Evolutionary conservation across 805 yeast genomes (phyloP).

Genomic region (Brettanomyces sp.): DNA sequence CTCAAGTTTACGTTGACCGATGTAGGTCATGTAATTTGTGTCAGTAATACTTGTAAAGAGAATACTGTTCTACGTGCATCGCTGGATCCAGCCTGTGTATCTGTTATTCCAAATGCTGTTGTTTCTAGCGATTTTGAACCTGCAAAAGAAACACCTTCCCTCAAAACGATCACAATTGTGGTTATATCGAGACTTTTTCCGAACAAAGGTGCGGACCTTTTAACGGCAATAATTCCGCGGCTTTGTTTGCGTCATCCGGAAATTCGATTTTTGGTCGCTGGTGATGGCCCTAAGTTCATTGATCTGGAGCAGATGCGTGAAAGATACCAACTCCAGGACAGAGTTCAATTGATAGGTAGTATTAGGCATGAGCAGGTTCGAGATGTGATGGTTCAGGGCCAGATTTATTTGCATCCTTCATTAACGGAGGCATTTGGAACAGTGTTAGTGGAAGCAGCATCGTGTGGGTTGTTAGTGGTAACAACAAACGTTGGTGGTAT

Average conservation of each 20-base stretch:
- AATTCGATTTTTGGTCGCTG: slow-evolving; percentile 81
- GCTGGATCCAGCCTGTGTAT: slow-evolving; percentile 64
- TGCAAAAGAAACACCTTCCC: slow-evolving; percentile 18
- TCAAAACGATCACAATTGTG: slow-evolving; percentile 62
- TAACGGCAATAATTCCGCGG: slow-evolving; percentile 76
- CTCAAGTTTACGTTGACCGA: slow-evolving; percentile 77
- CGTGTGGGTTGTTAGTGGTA: slow-evolving; percentile 88
- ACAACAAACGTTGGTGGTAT: slow-evolving; percentile 97
- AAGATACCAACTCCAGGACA: slow-evolving; percentile 70
- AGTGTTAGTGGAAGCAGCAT: slow-evolving; percentile 92
- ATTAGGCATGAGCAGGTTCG: slow-evolving; percentile 89
- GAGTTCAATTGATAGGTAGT: slow-evolving; percentile 79
- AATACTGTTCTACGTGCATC: slow-evolving; percentile 86
- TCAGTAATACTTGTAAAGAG: slow-evolving; percentile 92
- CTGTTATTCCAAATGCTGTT: slow-evolving; percentile 96
- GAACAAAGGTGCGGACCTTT: slow-evolving; percentile 91
- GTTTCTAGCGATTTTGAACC: slow-evolving; percentile 75
- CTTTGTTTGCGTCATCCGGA: slow-evolving; percentile 56
- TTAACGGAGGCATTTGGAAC: slow-evolving; percentile 98
- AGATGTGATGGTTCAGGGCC: slow-evolving; percentile 87
- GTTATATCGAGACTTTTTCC: slow-evolving; percentile 87
- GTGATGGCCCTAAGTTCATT: slow-evolving; percentile 92
- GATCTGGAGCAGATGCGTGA: slow-evolving; percentile 96
- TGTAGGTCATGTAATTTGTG: slow-evolving; percentile 91
- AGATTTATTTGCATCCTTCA: slow-evolving; percentile 87